phyloP scores from a whole-genome alignment of 2,329 filamentous ascomycete species.

The Venturia aucupariae region DNA sequence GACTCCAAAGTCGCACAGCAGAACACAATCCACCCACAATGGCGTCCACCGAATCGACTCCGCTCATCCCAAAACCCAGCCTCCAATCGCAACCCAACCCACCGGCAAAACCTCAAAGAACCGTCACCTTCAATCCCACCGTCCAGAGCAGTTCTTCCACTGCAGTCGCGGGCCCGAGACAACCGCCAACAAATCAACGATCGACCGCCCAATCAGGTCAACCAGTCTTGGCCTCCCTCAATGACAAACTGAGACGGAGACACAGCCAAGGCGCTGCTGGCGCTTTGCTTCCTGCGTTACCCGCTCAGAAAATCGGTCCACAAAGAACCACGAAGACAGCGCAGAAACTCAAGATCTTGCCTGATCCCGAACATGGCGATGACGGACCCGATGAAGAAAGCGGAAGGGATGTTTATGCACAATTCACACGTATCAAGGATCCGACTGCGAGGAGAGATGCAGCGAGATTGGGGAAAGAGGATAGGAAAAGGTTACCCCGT shows the following conservation, averaged over 20 bases:
- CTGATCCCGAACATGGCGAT: slow-evolving; percentile 74
- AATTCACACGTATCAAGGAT: slow-evolving; percentile 96
- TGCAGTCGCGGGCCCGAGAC: slow-evolving; percentile 25
- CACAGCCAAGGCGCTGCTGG: slow-evolving; percentile 67
- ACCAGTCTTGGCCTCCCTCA: slow-evolving; percentile 57
- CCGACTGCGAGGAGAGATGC: slow-evolving; percentile 87
- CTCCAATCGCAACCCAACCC: background rate
- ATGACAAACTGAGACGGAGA: slow-evolving; percentile 76
- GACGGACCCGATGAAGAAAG: slow-evolving; percentile 78
- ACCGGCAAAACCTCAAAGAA: slow-evolving; percentile 42
- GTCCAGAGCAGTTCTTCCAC: slow-evolving; percentile 35
- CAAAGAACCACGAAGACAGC: slow-evolving; percentile 92
- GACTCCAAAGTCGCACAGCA: background rate
- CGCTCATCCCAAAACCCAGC: slow-evolving; percentile 17
- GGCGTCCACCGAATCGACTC: slow-evolving; percentile 15
- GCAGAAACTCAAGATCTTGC: slow-evolving; percentile 94
- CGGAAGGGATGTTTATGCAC: slow-evolving; percentile 90
- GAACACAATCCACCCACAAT: background rate
- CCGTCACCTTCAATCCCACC: slow-evolving; percentile 66
- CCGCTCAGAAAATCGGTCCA: slow-evolving; percentile 69
- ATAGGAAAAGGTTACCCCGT: slow-evolving; percentile 74
- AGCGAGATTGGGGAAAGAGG: slow-evolving; percentile 84
- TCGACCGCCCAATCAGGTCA: slow-evolving; percentile 18
- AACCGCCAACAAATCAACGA: background rate
- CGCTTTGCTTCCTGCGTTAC: slow-evolving; percentile 32